A percentile compares a stretch with the other conserved stretches of the same genome.
Conservation (phyloP, 371 early-diverging fungal genomes). For the Saksenaea oblongispora region DNA sequence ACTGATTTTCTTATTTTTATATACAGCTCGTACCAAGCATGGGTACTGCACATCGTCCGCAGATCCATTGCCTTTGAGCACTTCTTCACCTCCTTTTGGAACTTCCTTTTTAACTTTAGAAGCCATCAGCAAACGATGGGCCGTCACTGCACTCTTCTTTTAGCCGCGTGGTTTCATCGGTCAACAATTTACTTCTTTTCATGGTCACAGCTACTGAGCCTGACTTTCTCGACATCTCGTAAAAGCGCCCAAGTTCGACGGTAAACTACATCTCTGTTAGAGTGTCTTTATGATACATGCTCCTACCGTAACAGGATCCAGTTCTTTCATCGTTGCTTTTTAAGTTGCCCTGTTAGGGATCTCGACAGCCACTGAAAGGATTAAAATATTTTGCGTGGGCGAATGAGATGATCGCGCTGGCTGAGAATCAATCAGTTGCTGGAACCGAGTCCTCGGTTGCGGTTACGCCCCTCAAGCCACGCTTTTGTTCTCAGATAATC, state of each 20-base stretch:
- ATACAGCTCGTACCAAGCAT: slow-evolving; percentile 42
- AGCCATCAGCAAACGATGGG: slow-evolving; percentile 22
- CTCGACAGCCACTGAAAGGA: neutral
- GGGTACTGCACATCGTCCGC: slow-evolving; percentile 33
- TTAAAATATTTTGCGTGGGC: too few species aligned
- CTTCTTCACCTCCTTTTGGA: slow-evolving; percentile 35
- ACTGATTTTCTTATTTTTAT: slow-evolving; percentile 42
- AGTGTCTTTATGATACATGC: neutral
- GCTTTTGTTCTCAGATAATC: too few species aligned
- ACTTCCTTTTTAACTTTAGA: slow-evolving; percentile 32
- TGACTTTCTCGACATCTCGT: slow-evolving; percentile 37
- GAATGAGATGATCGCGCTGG: too few species aligned
- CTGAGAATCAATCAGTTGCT: too few species aligned
- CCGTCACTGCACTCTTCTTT: slow-evolving; percentile 29
- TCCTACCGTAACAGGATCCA: slow-evolving; percentile 38
- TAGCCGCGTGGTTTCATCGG: neutral
- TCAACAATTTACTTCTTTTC: slow-evolving; percentile 44
- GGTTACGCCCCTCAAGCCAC: too few species aligned
- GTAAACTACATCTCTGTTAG: slow-evolving; percentile 33
- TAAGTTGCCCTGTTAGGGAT: neutral
- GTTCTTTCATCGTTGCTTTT: slow-evolving; percentile 35
- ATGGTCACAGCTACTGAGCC: slow-evolving; percentile 50
- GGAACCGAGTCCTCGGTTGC: too few species aligned
- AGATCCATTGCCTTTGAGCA: slow-evolving; percentile 11
- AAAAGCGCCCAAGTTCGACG: slow-evolving; percentile 48